Conservation (phyloP, 495 filamentous ascomycete species). For the Neurospora sp. region DNA sequence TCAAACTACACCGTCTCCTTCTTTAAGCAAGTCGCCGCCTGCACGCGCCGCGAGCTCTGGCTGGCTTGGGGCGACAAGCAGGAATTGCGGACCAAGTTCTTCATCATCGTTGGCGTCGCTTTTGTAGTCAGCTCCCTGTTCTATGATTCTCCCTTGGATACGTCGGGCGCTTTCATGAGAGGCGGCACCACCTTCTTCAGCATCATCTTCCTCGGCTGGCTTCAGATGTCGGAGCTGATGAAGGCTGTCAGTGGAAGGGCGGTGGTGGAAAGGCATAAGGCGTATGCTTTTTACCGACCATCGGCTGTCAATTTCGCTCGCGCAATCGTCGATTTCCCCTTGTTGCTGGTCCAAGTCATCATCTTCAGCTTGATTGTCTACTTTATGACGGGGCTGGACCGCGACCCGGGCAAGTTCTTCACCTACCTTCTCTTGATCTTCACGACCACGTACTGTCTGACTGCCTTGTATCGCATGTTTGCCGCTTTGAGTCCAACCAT, state of each 20-base stretch:
- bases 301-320: slow-evolving; percentile 70
- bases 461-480: slow-evolving; percentile 64
- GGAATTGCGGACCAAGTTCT: slow-evolving; percentile 50
- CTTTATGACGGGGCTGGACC: slow-evolving; percentile 60
- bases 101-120: slow-evolving; percentile 49
- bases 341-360: slow-evolving; percentile 57
- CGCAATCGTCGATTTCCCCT: slow-evolving; percentile 63
- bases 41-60: slow-evolving; percentile 44
- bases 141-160: slow-evolving; percentile 55
- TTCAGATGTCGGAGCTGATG: slow-evolving; percentile 68
- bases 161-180: slow-evolving; percentile 42
- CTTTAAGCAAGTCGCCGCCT: slow-evolving; percentile 46
- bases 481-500: slow-evolving; percentile 54
- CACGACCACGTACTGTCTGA: slow-evolving; percentile 46
- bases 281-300: slow-evolving; percentile 76
- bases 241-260: slow-evolving; percentile 58
- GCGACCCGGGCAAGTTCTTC: slow-evolving; percentile 73
- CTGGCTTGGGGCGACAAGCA: slow-evolving; percentile 52
- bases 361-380: slow-evolving; percentile 71
- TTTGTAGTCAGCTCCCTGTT: slow-evolving; percentile 72
- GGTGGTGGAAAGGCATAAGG: slow-evolving; percentile 74
- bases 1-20: slow-evolving; percentile 51
- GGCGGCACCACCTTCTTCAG: slow-evolving; percentile 58
- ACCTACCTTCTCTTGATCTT: slow-evolving; percentile 57
- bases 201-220: slow-evolving; percentile 69